Conservation (phyloP, 2,329 filamentous ascomycete species). For the Cytospora chrysosperma region DNA sequence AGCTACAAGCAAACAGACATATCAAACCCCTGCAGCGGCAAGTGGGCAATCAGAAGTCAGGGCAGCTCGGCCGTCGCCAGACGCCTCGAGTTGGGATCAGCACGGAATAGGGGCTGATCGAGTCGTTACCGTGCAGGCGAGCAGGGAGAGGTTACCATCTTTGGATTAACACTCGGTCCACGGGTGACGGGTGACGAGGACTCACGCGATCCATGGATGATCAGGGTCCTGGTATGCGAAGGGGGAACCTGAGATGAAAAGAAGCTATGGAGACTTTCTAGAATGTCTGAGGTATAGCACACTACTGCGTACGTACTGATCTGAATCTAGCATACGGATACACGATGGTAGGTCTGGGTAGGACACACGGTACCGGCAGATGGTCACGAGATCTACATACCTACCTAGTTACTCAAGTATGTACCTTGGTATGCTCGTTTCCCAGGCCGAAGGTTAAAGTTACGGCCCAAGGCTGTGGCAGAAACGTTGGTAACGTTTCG, state of each 20-base stretch:
- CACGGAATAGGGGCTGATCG: conserved; percentile 22
- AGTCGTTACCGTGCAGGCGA: neutral
- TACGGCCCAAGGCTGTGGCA: neutral
- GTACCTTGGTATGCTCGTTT: neutral
- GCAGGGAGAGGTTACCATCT: neutral
- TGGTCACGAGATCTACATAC: neutral
- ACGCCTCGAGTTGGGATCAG: conserved; percentile 22
- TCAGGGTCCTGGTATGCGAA: neutral
- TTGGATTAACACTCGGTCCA: neutral
- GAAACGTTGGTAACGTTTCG: neutral
- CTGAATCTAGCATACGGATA: neutral
- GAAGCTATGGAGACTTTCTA: neutral
- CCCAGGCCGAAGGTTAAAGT: neutral
- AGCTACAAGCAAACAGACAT: neutral
- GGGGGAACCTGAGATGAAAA: neutral
- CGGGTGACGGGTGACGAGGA: neutral
- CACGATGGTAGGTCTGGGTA: neutral
- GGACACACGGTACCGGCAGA: too few relatives aligned
- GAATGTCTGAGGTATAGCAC: neutral
- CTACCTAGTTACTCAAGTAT: neutral
- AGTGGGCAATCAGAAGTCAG: neutral
- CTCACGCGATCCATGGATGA: neutral
- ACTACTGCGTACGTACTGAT: neutral
- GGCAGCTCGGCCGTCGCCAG: conserved; percentile 19
- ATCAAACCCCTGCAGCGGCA: neutral